phyloP scores from a whole-genome alignment of 768 basidiomycete species.

The Gyrodon lividus region DNA sequence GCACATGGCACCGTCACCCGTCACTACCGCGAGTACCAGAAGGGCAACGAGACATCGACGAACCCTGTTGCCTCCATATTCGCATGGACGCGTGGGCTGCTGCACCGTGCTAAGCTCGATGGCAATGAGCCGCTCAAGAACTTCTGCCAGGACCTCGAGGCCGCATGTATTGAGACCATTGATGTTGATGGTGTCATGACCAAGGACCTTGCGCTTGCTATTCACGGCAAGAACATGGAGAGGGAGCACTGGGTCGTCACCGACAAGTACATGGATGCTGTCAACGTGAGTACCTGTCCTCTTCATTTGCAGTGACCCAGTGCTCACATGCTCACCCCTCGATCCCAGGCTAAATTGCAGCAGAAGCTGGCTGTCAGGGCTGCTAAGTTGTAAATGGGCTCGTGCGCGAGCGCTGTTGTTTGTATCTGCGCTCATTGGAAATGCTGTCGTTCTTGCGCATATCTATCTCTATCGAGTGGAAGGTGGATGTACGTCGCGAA shows the following conservation, averaged over 20 bases:
- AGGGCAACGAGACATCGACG: constrained; percentile 96
- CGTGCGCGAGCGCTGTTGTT: background rate
- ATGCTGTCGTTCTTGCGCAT: constrained; percentile 11
- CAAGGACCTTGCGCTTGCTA: constrained; percentile 93
- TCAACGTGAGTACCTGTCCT: constrained; percentile 60
- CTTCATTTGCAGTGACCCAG: background rate
- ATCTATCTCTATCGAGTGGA: constrained; percentile 10
- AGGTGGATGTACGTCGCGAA: constrained; percentile 15
- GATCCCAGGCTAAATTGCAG: constrained; percentile 41
- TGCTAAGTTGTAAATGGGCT: constrained; percentile 18
- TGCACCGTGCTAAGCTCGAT: constrained; percentile 93
- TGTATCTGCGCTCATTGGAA: constrained; percentile 7
- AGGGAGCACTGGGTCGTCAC: constrained; percentile 98
- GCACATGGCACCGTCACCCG: constrained; percentile 97
- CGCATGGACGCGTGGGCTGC: constrained; percentile 94
- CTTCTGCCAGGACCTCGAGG: constrained; percentile 83
- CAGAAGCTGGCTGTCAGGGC: constrained; percentile 39
- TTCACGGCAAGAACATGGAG: constrained; percentile 88
- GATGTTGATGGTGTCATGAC: constrained; percentile 92
- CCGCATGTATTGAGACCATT: constrained; percentile 87
- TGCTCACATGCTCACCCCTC: constrained; percentile 14
- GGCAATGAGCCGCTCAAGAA: constrained; percentile 66
- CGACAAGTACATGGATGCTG: constrained; percentile 89
- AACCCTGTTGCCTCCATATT: constrained; percentile 99
- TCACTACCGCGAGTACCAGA: constrained; percentile 96